Evolutionary conservation across 768 basidiomycete species (phyloP).

Genomic region (Inosperma sp.): DNA sequence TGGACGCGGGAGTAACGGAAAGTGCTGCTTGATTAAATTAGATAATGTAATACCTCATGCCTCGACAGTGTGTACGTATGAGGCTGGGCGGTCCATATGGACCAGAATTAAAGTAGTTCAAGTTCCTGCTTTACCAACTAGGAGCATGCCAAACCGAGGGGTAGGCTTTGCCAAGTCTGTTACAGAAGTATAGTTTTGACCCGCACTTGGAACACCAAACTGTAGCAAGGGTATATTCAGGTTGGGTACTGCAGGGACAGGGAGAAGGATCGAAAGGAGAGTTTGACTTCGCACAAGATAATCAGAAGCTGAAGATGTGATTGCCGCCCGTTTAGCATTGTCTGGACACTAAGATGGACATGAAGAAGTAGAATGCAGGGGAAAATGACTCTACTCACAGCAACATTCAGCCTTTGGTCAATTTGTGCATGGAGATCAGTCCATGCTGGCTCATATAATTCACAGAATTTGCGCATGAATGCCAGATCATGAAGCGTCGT

Average conservation of each 20-base stretch:
- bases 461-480: constrained; percentile 43
- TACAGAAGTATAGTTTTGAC: constrained; percentile 53
- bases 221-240: constrained; percentile 36
- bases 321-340: constrained; percentile 21
- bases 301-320: constrained; percentile 30
- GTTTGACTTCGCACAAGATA: constrained; percentile 56
- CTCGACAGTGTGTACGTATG: no score
- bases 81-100: no score
- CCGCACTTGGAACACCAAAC: constrained; percentile 48
- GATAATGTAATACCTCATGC: no score
- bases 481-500: constrained; percentile 41
- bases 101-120: no score
- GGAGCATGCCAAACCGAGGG: constrained; percentile 68
- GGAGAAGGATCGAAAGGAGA: constrained; percentile 56
- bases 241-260: constrained; percentile 23
- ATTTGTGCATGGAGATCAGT: constrained; percentile 16
- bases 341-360: constrained; percentile 12
- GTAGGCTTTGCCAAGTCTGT: constrained; percentile 66
- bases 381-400: constrained; percentile 14
- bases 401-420: constrained; percentile 12
- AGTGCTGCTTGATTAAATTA: neutral
- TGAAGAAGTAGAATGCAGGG: neutral
- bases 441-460: constrained; percentile 32
- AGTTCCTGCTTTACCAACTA: constrained; percentile 36
- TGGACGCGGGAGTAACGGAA: constrained; percentile 22